Conservation (phyloP, 1,284 basidiomycete species). For the Fomitopsis pinicola region DNA sequence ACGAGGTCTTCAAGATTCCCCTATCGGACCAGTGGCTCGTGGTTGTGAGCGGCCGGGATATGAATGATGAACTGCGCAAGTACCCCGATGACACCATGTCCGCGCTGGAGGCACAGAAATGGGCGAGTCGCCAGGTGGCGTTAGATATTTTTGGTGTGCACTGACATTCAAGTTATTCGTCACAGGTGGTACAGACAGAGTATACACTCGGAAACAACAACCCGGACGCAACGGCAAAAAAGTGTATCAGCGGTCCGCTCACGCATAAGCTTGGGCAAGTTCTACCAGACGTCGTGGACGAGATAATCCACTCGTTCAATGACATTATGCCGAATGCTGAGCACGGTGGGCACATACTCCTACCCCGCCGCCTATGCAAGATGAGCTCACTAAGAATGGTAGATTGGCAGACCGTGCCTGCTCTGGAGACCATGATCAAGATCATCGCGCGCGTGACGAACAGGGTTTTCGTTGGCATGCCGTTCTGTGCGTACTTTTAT, state of each 20-base stretch:
- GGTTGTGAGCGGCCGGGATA: conserved; percentile 28
- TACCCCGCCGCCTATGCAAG: too few relatives aligned
- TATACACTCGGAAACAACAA: conserved; percentile 7
- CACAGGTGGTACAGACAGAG: conserved; percentile 3
- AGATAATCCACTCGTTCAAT: conserved; percentile 10
- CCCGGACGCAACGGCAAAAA: conserved; percentile 5
- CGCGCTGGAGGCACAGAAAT: conserved; percentile 28
- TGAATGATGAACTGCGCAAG: conserved; percentile 38
- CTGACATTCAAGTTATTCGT: background rate
- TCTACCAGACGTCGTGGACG: conserved; percentile 13
- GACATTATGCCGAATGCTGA: background rate
- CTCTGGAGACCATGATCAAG: conserved; percentile 25
- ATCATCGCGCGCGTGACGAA: conserved; percentile 36
- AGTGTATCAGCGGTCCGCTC: conserved; percentile 9
- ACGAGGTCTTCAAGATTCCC: conserved; percentile 36
- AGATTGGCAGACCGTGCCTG: conserved; percentile 22
- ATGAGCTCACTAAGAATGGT: background rate
- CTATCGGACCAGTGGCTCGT: conserved; percentile 35
- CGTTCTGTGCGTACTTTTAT: conserved; percentile 30
- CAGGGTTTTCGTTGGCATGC: conserved; percentile 40
- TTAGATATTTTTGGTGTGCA: background rate
- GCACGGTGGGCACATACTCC: conserved; percentile 14
- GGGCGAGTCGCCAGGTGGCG: conserved; percentile 23
- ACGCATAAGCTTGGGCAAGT: conserved; percentile 10
- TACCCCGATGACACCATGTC: conserved; percentile 36